Conservation (phyloP, 2,329 filamentous ascomycete species). For the Penicillium sp. region DNA sequence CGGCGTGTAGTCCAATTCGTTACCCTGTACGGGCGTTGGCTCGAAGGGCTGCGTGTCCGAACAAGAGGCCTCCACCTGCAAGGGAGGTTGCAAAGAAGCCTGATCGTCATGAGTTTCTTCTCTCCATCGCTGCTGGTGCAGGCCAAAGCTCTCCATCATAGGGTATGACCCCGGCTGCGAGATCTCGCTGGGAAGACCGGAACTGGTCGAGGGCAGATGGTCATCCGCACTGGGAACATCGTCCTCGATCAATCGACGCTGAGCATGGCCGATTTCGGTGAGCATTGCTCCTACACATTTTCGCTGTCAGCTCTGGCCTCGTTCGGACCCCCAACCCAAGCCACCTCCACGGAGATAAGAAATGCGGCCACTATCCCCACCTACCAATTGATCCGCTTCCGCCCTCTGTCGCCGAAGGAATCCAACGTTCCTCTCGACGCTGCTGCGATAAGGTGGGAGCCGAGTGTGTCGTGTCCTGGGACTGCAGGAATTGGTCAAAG, state of each 20-base stretch:
- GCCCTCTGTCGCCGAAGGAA: conserved; percentile 20
- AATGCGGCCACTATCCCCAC: conserved; percentile 3
- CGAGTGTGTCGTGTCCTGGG: conserved; percentile 18
- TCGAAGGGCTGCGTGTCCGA: conserved; percentile 9
- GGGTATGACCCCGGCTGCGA: conserved; percentile 15
- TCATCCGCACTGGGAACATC: conserved; percentile 14
- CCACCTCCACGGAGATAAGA: too few species aligned
- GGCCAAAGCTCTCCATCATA: conserved; percentile 3
- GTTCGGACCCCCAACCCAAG: too few species aligned
- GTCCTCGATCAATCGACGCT: conserved; percentile 28
- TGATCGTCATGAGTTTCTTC: background rate
- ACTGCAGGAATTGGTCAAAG: conserved; percentile 36
- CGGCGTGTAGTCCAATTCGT: conserved; percentile 9
- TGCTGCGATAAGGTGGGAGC: conserved; percentile 28
- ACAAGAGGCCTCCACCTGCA: background rate
- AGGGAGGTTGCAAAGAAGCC: background rate
- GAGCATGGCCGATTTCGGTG: conserved; percentile 30
- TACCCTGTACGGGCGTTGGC: background rate
- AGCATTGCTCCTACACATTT: conserved; percentile 26
- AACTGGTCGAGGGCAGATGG: conserved; percentile 11
- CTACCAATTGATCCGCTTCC: conserved; percentile 28
- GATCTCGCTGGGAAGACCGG: conserved; percentile 11
- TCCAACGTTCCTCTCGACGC: conserved; percentile 32
- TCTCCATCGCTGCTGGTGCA: background rate
- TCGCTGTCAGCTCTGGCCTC: too few species aligned